Percentiles rank a stretch among this genome's conserved stretches.
phyloP scores from a whole-genome alignment of 2,329 filamentous ascomycete species.

The Blastomyces parvus region DNA sequence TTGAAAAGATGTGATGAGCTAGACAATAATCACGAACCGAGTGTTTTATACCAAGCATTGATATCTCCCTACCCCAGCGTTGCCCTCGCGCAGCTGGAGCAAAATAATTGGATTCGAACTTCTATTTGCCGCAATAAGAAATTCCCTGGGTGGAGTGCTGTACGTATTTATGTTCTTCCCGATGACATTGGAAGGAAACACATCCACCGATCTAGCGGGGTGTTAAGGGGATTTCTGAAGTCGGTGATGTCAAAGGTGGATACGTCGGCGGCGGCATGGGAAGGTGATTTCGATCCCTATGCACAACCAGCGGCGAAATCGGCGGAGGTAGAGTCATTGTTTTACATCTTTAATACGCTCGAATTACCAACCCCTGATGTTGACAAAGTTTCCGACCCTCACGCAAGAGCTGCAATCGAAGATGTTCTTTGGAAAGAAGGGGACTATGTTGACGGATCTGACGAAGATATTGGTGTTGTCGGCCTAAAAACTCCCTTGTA shows the following conservation, averaged over 20 bases:
- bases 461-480: conserved; percentile 20
- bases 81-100: conserved; percentile 24
- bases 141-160: conserved; percentile 17
- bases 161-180: conserved; percentile 34
- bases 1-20: conserved; percentile 17
- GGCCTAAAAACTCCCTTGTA: conserved; percentile 54
- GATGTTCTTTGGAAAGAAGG: conserved; percentile 24
- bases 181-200: conserved; percentile 30
- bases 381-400: conserved; percentile 24
- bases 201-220: conserved; percentile 26
- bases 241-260: conserved; percentile 34
- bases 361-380: conserved; percentile 30
- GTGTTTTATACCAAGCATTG: not conserved
- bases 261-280: conserved; percentile 31
- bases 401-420: conserved; percentile 30
- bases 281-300: conserved; percentile 21
- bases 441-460: conserved; percentile 11
- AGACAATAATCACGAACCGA: not conserved
- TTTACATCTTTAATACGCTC: conserved; percentile 44
- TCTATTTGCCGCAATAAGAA: conserved; percentile 15
- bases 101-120: conserved; percentile 31
- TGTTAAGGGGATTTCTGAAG: conserved; percentile 30
- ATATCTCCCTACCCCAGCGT: conserved; percentile 14
- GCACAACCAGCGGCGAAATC: conserved; percentile 5
- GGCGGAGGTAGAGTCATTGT: conserved; percentile 36